Evolutionary conservation across 2,329 filamentous ascomycete species (phyloP), one percentile per base, ranked within the genome.

Genomic region (Cladosporium cucumerinum): DNA sequence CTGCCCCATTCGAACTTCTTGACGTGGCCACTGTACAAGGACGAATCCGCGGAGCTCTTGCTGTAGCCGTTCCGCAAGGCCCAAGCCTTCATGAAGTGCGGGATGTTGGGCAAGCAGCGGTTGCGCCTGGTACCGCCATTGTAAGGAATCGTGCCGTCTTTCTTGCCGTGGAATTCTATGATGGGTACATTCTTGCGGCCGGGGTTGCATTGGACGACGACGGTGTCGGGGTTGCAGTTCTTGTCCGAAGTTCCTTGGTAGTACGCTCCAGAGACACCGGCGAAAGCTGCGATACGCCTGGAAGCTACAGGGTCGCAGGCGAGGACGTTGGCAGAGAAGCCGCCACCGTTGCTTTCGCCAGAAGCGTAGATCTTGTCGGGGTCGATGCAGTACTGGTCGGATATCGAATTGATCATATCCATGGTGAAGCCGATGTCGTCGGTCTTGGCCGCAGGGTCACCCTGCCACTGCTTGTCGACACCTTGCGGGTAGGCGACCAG

Each of bases 321-420:
- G 8, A 83, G 78, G 2, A 78, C 68, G 26, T 76, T 78, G 10
- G 78, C 78, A 21, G 81, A 79, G 46, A 68, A 66, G 12, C 78
- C 83, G 3, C 82, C 84, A 5, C 82, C 84, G 54, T 85, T 84
- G 68, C 78, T 85, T 67, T 85, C 84, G 61, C 80, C 81, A 0
- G 76, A 73, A 14, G 76, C 76, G 64, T 81, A 82, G 52, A 82
- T 73, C 14, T 76, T 76, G 5, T 70, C 69, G 1, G 71, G 64
- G 65, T 82, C 77, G 66, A 83, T 75, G 69, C 80, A 83, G 68
- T 79, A 79, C 5, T 69, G 70, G 5, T 70, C 67, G 62, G 76
- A 68, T 10, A 83, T 66, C 23, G 77, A 66, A 28, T 74, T 69
- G 52, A 80, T 69, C 36, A 82, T 73, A 60, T 80, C 78, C 5